Conservation (phyloP, 129 eudicot species). For the Kitagawia praeruptora region DNA sequence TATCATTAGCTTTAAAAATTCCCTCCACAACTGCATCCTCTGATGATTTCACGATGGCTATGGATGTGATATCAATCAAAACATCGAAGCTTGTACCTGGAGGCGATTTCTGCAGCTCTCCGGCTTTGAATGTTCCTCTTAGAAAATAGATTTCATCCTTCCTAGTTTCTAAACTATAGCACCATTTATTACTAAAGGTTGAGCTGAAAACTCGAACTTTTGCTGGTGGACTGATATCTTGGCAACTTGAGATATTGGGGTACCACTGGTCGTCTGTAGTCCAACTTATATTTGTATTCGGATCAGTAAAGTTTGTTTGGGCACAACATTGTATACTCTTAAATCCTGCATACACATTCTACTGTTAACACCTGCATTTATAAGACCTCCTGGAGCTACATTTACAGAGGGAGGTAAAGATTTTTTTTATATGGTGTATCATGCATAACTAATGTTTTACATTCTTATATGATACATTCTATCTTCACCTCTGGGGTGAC, state of each 20-base stretch:
- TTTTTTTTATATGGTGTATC: background rate
- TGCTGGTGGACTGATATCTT: conserved; percentile 22
- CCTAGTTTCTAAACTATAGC: conserved; percentile 42
- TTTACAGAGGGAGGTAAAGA: background rate
- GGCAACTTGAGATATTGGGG: conserved; percentile 33
- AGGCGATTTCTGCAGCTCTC: conserved; percentile 23
- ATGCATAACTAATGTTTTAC: background rate
- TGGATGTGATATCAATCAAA: conserved; percentile 31
- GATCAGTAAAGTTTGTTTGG: conserved; percentile 36
- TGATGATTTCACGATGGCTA: conserved; percentile 38
- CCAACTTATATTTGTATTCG: conserved; percentile 40
- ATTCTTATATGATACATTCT: no score
- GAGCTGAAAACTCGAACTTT: conserved; percentile 43
- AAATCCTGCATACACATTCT: conserved; percentile 35
- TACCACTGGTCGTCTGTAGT: conserved; percentile 45
- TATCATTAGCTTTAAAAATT: conserved; percentile 32
- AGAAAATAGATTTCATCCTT: conserved; percentile 40
- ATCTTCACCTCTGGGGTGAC: background rate
- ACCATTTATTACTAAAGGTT: conserved; percentile 40
- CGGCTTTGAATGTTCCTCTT: conserved; percentile 43
- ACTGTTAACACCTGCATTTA: background rate
- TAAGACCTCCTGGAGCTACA: background rate
- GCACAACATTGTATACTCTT: conserved; percentile 45
- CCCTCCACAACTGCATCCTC: conserved; percentile 45
- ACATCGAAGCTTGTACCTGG: conserved; percentile 30